Conservation (phyloP, 108 stramenopile species). For the Cyclotella atomus region DNA sequence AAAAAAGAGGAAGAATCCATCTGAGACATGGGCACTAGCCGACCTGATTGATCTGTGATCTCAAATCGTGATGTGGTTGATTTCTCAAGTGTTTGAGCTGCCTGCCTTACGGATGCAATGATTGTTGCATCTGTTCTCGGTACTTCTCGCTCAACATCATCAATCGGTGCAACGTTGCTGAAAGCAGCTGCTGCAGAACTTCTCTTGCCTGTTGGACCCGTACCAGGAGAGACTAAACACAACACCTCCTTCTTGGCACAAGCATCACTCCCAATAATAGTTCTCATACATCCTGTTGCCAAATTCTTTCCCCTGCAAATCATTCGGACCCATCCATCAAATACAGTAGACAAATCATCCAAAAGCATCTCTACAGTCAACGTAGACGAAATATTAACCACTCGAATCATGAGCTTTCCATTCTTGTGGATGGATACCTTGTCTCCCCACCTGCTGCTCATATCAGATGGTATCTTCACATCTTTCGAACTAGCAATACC, state of each 20-base stretch:
- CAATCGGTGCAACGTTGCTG: too few relatives aligned
- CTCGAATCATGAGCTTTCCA: not conserved
- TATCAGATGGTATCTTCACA: not conserved
- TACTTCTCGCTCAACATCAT: too few relatives aligned
- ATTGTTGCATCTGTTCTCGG: constrained; percentile 12
- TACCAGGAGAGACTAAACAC: not conserved
- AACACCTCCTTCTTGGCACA: not conserved
- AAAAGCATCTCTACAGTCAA: not conserved
- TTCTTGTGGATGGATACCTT: not conserved
- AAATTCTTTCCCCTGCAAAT: constrained; percentile 25
- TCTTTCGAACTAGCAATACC: not conserved
- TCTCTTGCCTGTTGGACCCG: not conserved
- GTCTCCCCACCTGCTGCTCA: not conserved
- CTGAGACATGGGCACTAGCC: constrained; percentile 29
- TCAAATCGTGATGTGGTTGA: constrained; percentile 18
- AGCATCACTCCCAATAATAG: not conserved
- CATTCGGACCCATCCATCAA: not conserved
- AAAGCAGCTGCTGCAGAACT: not conserved
- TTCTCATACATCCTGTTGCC: not conserved
- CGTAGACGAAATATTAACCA: not conserved
- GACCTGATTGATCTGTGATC: constrained; percentile 36
- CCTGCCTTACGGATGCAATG: constrained; percentile 25
- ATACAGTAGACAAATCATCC: constrained; percentile 7
- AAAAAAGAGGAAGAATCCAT: constrained; percentile 21
- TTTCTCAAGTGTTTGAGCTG: constrained; percentile 12